Conservation (phyloP, 108 stramenopile genomes). For the Skeletonema grethae region DNA sequence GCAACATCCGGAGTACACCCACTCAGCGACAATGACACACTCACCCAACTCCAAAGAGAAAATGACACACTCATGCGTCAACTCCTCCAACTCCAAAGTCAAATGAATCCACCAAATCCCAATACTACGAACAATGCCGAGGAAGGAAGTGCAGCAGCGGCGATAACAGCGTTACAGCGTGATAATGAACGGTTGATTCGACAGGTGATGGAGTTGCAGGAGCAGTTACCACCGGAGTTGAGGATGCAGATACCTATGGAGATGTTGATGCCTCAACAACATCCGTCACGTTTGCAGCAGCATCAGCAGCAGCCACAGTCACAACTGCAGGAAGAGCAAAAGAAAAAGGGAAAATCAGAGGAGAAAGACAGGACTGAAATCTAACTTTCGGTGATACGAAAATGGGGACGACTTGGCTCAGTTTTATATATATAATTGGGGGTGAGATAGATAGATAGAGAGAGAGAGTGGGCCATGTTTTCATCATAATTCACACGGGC, state of each 20-base stretch:
- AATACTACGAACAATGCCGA: not conserved
- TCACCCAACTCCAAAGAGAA: not conserved
- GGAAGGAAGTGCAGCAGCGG: not conserved
- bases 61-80: not conserved
- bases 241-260: constrained; percentile 1
- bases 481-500: no score
- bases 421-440: not conserved
- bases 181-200: constrained; percentile 1
- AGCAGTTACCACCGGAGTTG: not conserved
- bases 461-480: no score
- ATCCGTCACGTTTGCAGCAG: not conserved
- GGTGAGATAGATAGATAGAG: no score
- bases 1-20: no score
- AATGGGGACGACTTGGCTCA: not conserved
- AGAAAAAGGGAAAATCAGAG: not conserved
- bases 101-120: not conserved
- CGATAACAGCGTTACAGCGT: not conserved
- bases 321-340: not conserved
- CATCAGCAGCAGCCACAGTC: not conserved
- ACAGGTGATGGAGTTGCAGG: not conserved
- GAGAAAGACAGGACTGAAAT: not conserved
- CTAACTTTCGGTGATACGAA: not conserved
- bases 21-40: not conserved
- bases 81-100: not conserved
- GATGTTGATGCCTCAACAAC: not conserved